Percentiles rank a stretch among this genome's conserved stretches.
phyloP scores from a whole-genome alignment of 192 early-diverging fungal genomes.

The Coemansia sp. region DNA sequence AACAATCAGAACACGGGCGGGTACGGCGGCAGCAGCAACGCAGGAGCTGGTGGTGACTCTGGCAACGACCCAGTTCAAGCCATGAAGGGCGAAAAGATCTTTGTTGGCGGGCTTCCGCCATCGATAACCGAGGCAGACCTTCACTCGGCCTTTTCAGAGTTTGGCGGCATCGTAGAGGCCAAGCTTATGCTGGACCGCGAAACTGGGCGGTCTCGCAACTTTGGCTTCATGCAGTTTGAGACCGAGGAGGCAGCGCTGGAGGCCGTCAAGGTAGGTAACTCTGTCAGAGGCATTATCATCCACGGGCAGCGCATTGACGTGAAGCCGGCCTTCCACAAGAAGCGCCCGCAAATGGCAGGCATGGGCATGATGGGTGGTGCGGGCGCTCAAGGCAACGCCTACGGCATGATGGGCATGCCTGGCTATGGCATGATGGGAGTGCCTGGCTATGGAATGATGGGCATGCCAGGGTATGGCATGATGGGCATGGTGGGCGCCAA shows the following conservation, averaged over 20 bases:
- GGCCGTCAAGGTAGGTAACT: slow-evolving; percentile 42
- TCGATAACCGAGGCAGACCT: slow-evolving; percentile 86
- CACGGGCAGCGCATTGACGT: slow-evolving; percentile 54
- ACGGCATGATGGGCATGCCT: slow-evolving; percentile 19
- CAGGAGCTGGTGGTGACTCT: background rate
- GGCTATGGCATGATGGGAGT: slow-evolving; percentile 33
- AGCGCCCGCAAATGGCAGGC: slow-evolving; percentile 25
- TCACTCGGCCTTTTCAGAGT: slow-evolving; percentile 75
- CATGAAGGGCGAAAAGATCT: slow-evolving; percentile 70
- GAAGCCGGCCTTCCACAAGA: slow-evolving; percentile 41
- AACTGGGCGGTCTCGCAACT: slow-evolving; percentile 84
- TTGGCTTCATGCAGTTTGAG: slow-evolving; percentile 91
- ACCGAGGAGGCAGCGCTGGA: slow-evolving; percentile 62
- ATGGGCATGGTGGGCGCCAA: slow-evolving; percentile 29
- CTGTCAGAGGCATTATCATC: slow-evolving; percentile 35
- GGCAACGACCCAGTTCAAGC: slow-evolving; percentile 28
- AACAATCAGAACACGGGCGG: background rate
- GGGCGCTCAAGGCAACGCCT: slow-evolving; percentile 2
- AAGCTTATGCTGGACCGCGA: slow-evolving; percentile 81
- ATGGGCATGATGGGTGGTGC: slow-evolving; percentile 11
- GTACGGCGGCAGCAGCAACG: background rate
- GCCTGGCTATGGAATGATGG: slow-evolving; percentile 19
- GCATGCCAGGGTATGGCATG: slow-evolving; percentile 19
- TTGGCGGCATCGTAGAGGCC: slow-evolving; percentile 82
- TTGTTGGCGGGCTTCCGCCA: slow-evolving; percentile 84